Evolutionary conservation across 148 eudicot species (phyloP), one percentile per base, ranked within the genome.

Genomic region (Silene latifolia): DNA sequence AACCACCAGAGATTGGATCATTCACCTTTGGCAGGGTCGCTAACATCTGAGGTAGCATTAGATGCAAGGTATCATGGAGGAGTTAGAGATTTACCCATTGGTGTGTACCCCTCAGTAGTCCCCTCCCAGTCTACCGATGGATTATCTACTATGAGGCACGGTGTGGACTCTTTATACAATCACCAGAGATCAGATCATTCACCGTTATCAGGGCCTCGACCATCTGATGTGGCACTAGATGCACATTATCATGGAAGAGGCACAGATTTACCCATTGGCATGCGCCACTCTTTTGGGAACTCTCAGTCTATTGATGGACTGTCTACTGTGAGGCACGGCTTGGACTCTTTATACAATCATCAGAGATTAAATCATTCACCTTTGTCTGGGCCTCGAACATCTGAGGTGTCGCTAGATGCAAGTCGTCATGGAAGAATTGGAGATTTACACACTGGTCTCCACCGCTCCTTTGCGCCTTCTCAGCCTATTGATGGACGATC

Each of bases 1-100:
- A 78, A 59, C 78, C 83, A 87, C 53, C 71, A 80, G 27, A 83
- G 64, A 72, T 66, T 79, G 27, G 80, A 83, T 73, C 83, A 56
- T 78, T 82, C 86, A 60, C 72, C 80, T 61, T 73, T 82, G 58
- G 69, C 80, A 76, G 79, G 78, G 67, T 67, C 70, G 25, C 74
- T 80, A 81, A 56, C 78, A 32, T 63, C 90, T 77, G 85, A 85
- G 87, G 91, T 86, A 25, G 44, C 61, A 25, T 17, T 23, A 4
- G 59, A 70, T 70, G 61, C 61, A 53, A 54, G 39, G 15, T 29
- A 18, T 53, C 21, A 53, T 51, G 42, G 61, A 53, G 23, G 58
- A 51, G 60, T 21, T 53, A 70, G 61, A 51, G 60, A 70, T 70
- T 27, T 70, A 64, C 48, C 82, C 66, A 42, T 72, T 46, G 78